Base-by-base conservation (phyloP, 192 early-diverging fungal species). In the Cetraspora pellucida region DNA sequence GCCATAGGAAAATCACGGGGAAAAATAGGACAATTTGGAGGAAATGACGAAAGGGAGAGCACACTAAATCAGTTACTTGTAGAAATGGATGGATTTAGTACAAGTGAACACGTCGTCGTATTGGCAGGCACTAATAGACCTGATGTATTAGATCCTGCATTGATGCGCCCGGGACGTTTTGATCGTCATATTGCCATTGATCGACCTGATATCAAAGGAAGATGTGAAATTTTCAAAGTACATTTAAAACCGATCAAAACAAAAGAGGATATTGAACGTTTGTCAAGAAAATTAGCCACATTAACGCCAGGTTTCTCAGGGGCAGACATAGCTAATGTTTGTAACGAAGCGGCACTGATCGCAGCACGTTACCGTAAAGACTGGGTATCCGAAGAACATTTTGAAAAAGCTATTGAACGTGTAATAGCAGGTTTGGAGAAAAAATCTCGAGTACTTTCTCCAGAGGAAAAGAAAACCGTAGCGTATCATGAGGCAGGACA, bases 401-500 rank as follows among this genome's bases (percentile, higher is more conserved):
- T 99, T 87, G 98, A 99, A 84, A 86, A 89, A 69, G 98, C 98
- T 55, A 98, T 99, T 80, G 98, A 99, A 82, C 91, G 98, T 60
- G 98, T 99, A 46, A 95, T 99, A 85, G 98, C 91, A 11, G 98
- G 98, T 27, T 85, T 99, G 9, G 98, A 99, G 82, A 99, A 97
- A 89, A 98, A 98, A 83, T 95, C 94, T 45, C 90, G 93, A 23
- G 93, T 98, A 44, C 85, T 99, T 64, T 93, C 93, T 43, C 96
- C 98, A 2, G 93, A 96, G 69, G 98, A 99, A 86, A 99, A 99
- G 90, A 97, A 93, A 89, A 97, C 95, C 27, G 96, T 99, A 47
- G 98, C 98, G 10, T 97, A 99, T 83, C 98, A 99, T 84, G 98
- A 99, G 87, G 98, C 98, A 19, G 98, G 98, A 0, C 98, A 99